Conservation (phyloP, 305 asterid species). For the Fraxinus floribunda region DNA sequence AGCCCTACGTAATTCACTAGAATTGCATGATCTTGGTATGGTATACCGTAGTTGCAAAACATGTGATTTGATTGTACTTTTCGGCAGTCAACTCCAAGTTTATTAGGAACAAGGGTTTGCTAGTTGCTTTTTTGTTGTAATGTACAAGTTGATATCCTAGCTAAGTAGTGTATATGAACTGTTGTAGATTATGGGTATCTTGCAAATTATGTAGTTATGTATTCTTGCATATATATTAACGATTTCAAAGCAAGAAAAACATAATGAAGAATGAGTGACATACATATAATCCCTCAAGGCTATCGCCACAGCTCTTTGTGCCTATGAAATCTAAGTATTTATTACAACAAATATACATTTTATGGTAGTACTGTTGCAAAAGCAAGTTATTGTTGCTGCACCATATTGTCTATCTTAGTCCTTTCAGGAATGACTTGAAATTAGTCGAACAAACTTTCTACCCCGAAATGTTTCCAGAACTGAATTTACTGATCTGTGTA, state of each 20-base stretch:
- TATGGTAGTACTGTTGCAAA: not conserved
- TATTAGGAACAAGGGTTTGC: not conserved
- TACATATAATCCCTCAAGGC: not conserved
- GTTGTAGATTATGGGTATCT: not conserved
- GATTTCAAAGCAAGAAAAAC: not conserved
- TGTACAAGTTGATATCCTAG: not conserved
- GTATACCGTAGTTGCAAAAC: not conserved
- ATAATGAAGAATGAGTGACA: not conserved
- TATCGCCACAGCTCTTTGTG: not conserved
- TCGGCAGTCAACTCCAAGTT: not conserved
- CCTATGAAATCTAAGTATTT: not conserved
- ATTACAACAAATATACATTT: not conserved
- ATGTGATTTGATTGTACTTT: not conserved
- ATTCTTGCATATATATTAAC: not conserved
- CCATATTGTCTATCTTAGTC: not conserved
- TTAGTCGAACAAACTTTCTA: not conserved
- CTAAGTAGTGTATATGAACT: not conserved
- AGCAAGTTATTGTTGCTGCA: not conserved
- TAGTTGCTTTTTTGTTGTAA: not conserved
- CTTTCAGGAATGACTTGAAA: not conserved
- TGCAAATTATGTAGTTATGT: not conserved
- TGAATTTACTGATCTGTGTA: not conserved
- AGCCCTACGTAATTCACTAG: not conserved
- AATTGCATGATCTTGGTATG: not conserved
- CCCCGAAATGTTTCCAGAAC: not conserved